These are phyloP conservation scores for Neospermospora avenae DNA, from an alignment of 2,329 filamentous ascomycete genomes.

Conservation along the genomic window DNA sequence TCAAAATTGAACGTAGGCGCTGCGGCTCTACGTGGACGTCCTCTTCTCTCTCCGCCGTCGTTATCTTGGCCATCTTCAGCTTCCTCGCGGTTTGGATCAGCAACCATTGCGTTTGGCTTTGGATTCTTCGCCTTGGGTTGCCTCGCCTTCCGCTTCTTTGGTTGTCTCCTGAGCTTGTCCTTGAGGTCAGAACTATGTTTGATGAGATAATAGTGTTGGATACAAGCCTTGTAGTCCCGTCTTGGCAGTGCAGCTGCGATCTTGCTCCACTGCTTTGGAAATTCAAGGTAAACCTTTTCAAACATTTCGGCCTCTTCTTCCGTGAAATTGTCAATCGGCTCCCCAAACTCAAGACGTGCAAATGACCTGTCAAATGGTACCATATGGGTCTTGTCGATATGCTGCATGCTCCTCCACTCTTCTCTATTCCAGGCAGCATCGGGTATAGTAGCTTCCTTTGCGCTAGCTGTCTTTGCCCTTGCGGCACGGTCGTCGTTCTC, in stretches of 20 bases:
- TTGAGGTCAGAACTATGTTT: conserved; percentile 74
- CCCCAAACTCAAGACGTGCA: conserved; percentile 67
- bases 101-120: conserved; percentile 61
- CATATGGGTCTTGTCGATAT: conserved; percentile 63
- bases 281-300: conserved; percentile 70
- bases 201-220: conserved; percentile 82
- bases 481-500: conserved; percentile 63
- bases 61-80: conserved; percentile 37
- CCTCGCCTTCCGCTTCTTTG: conserved; percentile 42
- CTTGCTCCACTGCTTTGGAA: conserved; percentile 78
- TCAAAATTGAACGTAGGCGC: conserved; percentile 72
- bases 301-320: conserved; percentile 67
- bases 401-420: conserved; percentile 56
- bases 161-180: conserved; percentile 67
- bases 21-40: conserved; percentile 56
- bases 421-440: conserved; percentile 63
- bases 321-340: conserved; percentile 72
- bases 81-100: conserved; percentile 47
- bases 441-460: conserved; percentile 74
- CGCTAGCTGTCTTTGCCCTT: conserved; percentile 68
- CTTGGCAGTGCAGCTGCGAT: conserved; percentile 65
- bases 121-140: conserved; percentile 52
- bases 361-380: conserved; percentile 65
- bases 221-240: conserved; percentile 74
- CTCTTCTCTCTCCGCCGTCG: conserved; percentile 56